These are phyloP conservation scores for Fraxinus quadrangulata DNA, from an alignment of 257 asterid species.

Conservation along the genomic window DNA sequence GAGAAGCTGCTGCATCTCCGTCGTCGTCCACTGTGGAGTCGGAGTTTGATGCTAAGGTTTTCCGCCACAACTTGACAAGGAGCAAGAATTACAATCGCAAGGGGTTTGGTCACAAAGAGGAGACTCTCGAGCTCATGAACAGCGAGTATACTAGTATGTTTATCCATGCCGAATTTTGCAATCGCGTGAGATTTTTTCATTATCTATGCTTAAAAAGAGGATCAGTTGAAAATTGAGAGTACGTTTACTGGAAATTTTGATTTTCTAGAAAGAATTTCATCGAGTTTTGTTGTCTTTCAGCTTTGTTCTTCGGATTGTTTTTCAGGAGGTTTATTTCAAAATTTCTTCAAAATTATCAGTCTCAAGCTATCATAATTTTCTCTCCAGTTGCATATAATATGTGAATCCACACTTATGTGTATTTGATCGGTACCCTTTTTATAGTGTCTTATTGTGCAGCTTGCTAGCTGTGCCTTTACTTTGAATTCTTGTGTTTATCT, in stretches of 20 bases:
- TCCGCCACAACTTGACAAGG: constrained; percentile 84
- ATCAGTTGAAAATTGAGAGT: constrained; percentile 9
- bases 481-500: not conserved
- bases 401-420: not conserved
- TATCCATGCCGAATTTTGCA: not conserved
- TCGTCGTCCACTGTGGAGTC: constrained; percentile 39
- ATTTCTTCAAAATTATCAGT: not conserved
- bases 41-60: constrained; percentile 78
- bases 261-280: not conserved
- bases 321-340: not conserved
- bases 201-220: not conserved
- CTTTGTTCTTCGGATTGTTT: not conserved
- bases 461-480: not conserved
- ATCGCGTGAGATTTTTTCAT: not conserved
- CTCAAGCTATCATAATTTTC: not conserved
- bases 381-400: not conserved
- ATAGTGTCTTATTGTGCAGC: not conserved
- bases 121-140: constrained; percentile 77
- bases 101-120: constrained; percentile 86
- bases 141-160: constrained; percentile 79
- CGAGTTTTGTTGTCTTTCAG: not conserved
- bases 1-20: constrained; percentile 51
- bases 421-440: no score
- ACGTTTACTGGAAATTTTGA: not conserved
- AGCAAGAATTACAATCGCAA: constrained; percentile 86